Evolutionary conservation across 1,139 yeast species (phyloP).

Genomic region (Pichia sp.): DNA sequence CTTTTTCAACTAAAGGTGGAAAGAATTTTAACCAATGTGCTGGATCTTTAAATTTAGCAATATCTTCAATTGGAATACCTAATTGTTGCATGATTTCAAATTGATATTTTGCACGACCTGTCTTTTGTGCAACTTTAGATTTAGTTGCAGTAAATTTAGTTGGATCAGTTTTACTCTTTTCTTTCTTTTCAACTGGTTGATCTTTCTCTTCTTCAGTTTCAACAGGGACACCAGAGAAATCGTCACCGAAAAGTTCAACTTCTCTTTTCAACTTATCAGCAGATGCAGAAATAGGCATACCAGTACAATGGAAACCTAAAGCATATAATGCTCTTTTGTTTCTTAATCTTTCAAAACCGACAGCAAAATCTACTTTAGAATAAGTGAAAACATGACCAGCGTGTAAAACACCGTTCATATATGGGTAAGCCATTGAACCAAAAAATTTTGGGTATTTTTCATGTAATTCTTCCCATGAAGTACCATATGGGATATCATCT

Average conservation of each 20-base stretch:
- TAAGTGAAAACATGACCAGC: constrained; percentile 97
- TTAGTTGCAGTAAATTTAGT: constrained; percentile 90
- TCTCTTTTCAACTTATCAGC: constrained; percentile 95
- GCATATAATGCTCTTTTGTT: constrained; percentile 94
- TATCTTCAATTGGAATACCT: constrained; percentile 79
- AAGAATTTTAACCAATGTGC: constrained; percentile 81
- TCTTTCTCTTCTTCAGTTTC: constrained; percentile 28
- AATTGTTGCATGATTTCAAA: constrained; percentile 93
- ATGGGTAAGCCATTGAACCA: constrained; percentile 96
- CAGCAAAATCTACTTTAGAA: constrained; percentile 88
- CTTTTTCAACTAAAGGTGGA: constrained; percentile 83
- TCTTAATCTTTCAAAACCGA: constrained; percentile 91
- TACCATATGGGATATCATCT: constrained; percentile 51
- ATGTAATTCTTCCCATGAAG: constrained; percentile 59
- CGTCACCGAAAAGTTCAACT: constrained; percentile 81
- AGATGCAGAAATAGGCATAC: constrained; percentile 97
- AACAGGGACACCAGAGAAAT: constrained; percentile 43
- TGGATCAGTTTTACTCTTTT: constrained; percentile 48
- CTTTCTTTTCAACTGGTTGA: constrained; percentile 47
- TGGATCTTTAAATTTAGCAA: constrained; percentile 83
- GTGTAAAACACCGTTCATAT: constrained; percentile 97
- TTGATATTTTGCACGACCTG: constrained; percentile 91
- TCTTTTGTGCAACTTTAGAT: constrained; percentile 87
- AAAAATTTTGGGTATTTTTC: constrained; percentile 78
- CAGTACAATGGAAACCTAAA: constrained; percentile 98